Conservation (phyloP, 2,329 filamentous ascomycete species). For the Ophiostoma novo-ulmi region DNA sequence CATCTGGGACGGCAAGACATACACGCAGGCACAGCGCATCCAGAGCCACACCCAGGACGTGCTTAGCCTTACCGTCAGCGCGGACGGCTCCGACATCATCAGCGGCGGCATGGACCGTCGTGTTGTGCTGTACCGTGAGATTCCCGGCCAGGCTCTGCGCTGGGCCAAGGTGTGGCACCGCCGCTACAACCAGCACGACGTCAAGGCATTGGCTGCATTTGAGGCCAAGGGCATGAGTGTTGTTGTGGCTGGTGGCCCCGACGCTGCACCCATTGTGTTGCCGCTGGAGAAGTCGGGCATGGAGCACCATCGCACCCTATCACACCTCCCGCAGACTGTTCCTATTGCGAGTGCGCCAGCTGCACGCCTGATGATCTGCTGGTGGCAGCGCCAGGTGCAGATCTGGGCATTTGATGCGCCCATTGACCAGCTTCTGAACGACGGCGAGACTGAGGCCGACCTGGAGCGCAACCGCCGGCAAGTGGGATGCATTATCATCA, state of each 20-base stretch:
- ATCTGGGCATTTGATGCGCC: slow-evolving; percentile 63
- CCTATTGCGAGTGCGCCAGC: slow-evolving; percentile 67
- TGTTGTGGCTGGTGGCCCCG: slow-evolving; percentile 85
- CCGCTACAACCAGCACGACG: slow-evolving; percentile 86
- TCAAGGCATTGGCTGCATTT: slow-evolving; percentile 88
- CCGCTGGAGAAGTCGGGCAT: slow-evolving; percentile 71
- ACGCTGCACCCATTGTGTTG: slow-evolving; percentile 75
- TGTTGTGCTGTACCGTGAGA: slow-evolving; percentile 74
- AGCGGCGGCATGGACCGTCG: slow-evolving; percentile 89
- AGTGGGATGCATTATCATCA: slow-evolving; percentile 62
- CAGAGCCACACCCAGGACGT: slow-evolving; percentile 86
- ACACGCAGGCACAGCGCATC: slow-evolving; percentile 79
- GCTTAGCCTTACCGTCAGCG: slow-evolving; percentile 75
- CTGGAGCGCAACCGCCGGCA: slow-evolving; percentile 55
- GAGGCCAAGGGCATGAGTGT: slow-evolving; percentile 80
- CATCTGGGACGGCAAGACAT: slow-evolving; percentile 91
- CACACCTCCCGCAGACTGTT: slow-evolving; percentile 75
- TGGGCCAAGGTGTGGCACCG: slow-evolving; percentile 87
- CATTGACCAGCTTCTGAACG: slow-evolving; percentile 44
- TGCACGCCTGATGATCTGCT: slow-evolving; percentile 74
- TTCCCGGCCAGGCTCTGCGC: slow-evolving; percentile 44
- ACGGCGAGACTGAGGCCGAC: slow-evolving; percentile 30
- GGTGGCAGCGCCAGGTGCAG: slow-evolving; percentile 85
- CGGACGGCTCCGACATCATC: slow-evolving; percentile 74
- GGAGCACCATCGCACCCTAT: slow-evolving; percentile 75